A percentile compares a stretch with the other conserved stretches of the same genome.
Conservation (phyloP, 1,284 basidiomycete species). For the Athelia psychrophila region DNA sequence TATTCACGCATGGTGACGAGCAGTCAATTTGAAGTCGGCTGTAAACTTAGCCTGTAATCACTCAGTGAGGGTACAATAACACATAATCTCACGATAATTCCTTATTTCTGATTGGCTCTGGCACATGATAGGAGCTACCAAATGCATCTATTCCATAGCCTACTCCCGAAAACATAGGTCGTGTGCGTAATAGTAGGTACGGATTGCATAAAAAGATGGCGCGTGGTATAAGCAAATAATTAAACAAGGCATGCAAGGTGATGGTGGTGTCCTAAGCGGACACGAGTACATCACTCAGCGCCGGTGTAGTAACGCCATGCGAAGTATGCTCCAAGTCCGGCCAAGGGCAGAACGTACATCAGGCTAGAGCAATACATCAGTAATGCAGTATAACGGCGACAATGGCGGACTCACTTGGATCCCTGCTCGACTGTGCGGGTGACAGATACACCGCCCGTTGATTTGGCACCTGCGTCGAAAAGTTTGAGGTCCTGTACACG, state of each 20-base stretch:
- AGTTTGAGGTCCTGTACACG: conserved; percentile 41
- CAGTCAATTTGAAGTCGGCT: too few relatives aligned
- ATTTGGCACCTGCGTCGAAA: conserved; percentile 41
- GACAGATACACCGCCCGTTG: conserved; percentile 13
- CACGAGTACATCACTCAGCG: conserved; percentile 29
- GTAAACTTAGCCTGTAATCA: too few relatives aligned
- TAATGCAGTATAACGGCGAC: conserved; percentile 2
- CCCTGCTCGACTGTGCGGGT: conserved; percentile 56
- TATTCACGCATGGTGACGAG: too few relatives aligned
- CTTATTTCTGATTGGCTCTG: not conserved
- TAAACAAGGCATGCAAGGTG: not conserved
- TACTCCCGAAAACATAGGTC: too few relatives aligned
- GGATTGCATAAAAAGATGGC: not conserved
- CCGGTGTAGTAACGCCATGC: conserved; percentile 75
- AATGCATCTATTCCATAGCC: not conserved
- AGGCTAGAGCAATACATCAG: conserved; percentile 35
- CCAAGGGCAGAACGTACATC: conserved; percentile 80
- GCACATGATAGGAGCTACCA: not conserved
- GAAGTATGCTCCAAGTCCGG: conserved; percentile 75
- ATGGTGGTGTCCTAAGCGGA: not conserved
- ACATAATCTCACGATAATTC: too few relatives aligned
- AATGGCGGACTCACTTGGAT: conserved; percentile 55
- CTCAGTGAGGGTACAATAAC: too few relatives aligned
- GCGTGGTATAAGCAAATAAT: not conserved
- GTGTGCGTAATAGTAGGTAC: not conserved